phyloP scores from a whole-genome alignment of 345 rosid species.

The Melaleuca alternifolia region DNA sequence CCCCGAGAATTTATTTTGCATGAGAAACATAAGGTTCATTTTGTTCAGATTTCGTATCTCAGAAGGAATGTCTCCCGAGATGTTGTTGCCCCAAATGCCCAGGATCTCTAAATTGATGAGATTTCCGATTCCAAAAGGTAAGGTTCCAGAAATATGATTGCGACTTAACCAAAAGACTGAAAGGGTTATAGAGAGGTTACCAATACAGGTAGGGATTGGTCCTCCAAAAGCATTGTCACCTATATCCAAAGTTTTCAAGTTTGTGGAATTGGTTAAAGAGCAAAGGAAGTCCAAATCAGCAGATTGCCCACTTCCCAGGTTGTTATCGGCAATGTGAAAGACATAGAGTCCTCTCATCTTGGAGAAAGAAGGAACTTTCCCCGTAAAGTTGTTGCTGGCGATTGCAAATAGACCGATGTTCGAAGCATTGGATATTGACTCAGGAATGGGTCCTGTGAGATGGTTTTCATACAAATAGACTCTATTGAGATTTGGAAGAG shows the following conservation, averaged over 20 bases:
- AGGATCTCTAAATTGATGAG: slow-evolving; percentile 1
- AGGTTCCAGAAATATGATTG: not conserved
- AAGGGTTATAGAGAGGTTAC: not conserved
- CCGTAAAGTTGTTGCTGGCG: not conserved
- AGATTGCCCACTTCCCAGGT: not conserved
- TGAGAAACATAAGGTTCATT: not conserved
- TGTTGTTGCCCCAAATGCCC: not conserved
- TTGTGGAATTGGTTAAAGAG: not conserved
- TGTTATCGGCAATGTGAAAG: not conserved
- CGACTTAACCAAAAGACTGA: rapidly evolving
- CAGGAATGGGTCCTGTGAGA: not conserved
- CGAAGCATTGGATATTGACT: not conserved
- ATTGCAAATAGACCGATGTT: not conserved
- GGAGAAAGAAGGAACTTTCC: not conserved
- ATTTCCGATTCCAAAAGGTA: not conserved
- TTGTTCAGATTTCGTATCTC: not conserved
- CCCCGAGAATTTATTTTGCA: not conserved
- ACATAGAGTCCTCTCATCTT: not conserved
- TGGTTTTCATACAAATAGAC: rapidly evolving
- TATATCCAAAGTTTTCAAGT: rapidly evolving
- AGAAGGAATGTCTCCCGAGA: not conserved
- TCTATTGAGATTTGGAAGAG: not conserved
- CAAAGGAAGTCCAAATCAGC: slow-evolving; percentile 6
- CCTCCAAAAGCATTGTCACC: not conserved
- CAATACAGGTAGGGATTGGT: not conserved